A percentile compares a stretch with the other conserved stretches of the same genome.
phyloP scores from a whole-genome alignment of 495 filamentous ascomycete genomes.

The Aspergillus asperescens region DNA sequence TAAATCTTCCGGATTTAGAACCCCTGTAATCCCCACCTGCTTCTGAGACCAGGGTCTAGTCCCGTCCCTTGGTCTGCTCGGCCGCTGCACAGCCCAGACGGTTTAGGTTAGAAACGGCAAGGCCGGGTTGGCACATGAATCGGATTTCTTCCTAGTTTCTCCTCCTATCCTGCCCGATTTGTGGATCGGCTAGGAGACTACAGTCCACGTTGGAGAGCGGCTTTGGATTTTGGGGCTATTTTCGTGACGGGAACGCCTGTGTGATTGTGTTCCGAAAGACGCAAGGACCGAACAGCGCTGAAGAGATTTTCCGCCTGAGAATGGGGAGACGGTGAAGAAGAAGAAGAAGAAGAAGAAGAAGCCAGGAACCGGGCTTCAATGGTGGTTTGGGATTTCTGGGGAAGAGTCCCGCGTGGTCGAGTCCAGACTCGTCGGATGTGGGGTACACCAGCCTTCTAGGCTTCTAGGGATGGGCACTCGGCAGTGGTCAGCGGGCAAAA shows the following conservation, averaged over 20 bases:
- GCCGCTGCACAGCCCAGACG: slow-evolving; percentile 10
- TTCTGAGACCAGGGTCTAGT: slow-evolving; percentile 10
- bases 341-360: too few species aligned
- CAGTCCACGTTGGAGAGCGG: background rate
- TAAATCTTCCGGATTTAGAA: slow-evolving; percentile 21
- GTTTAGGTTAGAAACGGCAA: slow-evolving; percentile 2
- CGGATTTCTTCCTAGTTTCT: background rate
- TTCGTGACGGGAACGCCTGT: too few species aligned
- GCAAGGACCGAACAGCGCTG: too few species aligned
- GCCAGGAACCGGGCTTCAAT: too few species aligned
- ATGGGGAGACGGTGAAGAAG: too few species aligned
- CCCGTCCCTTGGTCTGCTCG: background rate
- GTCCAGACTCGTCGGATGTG: slow-evolving; percentile 23
- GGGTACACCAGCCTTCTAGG: slow-evolving; percentile 18
- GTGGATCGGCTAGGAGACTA: slow-evolving; percentile 9
- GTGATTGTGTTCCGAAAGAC: too few species aligned
- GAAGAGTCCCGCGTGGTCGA: slow-evolving; percentile 25
- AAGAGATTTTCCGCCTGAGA: too few species aligned
- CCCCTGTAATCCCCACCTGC: slow-evolving; percentile 14
- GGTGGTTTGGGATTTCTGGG: slow-evolving; percentile 9
- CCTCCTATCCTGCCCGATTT: slow-evolving; percentile 21
- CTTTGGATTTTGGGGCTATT: background rate
- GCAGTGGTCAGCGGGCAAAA: too few species aligned
- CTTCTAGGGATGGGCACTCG: too few species aligned
- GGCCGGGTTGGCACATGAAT: slow-evolving; percentile 9